These are phyloP conservation scores for Acmispon strigosus DNA, from an alignment of 306 rosid genomes.

Conservation along the genomic window DNA sequence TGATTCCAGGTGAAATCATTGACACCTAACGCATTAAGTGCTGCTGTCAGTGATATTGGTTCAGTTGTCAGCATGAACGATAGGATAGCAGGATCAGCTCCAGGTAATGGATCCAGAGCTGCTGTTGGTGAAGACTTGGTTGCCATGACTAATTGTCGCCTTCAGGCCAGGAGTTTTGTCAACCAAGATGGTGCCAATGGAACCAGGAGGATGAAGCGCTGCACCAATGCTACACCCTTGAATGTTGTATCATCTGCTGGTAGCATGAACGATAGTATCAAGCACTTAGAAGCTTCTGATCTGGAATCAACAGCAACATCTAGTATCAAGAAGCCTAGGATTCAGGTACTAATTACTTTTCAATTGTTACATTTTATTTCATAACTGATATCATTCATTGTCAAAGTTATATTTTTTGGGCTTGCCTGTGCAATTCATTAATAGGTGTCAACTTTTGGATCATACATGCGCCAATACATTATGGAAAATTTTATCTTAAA, in stretches of 20 bases:
- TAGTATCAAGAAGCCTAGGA: constrained; percentile 66
- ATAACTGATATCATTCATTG: background rate
- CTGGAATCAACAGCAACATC: constrained; percentile 91
- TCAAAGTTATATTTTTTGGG: background rate
- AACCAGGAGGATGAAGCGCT: constrained; percentile 86
- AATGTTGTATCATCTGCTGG: constrained; percentile 79
- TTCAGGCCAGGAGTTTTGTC: constrained; percentile 77
- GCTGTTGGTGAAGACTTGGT: constrained; percentile 98
- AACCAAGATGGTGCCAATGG: constrained; percentile 82
- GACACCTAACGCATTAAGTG: constrained; percentile 63
- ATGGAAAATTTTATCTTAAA: background rate
- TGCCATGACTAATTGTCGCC: constrained; percentile 96
- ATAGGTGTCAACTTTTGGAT: background rate
- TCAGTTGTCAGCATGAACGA: constrained; percentile 91
- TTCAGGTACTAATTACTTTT: constrained; percentile 48
- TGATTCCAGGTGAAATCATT: constrained; percentile 76
- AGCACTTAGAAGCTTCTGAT: constrained; percentile 79
- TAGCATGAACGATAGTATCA: constrained; percentile 64
- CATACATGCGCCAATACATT: background rate
- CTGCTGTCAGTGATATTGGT: constrained; percentile 83
- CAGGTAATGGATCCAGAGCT: constrained; percentile 97
- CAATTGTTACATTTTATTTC: background rate
- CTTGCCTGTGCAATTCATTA: background rate
- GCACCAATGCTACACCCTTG: constrained; percentile 81
- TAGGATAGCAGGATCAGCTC: constrained; percentile 98